A percentile compares a stretch with the other conserved stretches of the same genome.
Conservation (phyloP, 148 eudicot species). For the Dianthus caryophyllus region DNA sequence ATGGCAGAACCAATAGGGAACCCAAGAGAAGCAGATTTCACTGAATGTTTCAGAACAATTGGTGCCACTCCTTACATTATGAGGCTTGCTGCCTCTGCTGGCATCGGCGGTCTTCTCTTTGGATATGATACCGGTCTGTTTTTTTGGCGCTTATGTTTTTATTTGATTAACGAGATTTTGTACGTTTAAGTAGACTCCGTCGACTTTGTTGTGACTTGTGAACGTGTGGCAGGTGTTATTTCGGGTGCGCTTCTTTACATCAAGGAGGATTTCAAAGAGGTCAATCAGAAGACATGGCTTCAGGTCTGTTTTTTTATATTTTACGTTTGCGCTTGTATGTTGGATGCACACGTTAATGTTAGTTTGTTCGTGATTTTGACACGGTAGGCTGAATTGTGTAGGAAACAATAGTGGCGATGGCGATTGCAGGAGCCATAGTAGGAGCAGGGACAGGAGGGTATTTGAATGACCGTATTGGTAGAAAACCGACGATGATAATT, state of each 20-base stretch:
- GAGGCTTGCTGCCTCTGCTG: constrained; percentile 22
- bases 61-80: constrained; percentile 18
- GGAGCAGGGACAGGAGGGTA: constrained; percentile 21
- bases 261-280: constrained; percentile 20
- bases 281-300: constrained; percentile 22
- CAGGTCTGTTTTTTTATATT: constrained; percentile 8
- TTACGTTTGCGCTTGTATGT: no score
- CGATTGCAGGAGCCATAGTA: constrained; percentile 21
- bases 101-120: constrained; percentile 19
- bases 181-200: no score
- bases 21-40: constrained; percentile 3
- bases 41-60: constrained; percentile 20
- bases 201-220: no score
- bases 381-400: neutral
- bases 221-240: constrained; percentile 15
- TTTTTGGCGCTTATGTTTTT: no score
- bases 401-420: constrained; percentile 26
- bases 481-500: constrained; percentile 18
- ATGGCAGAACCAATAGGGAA: constrained; percentile 10
- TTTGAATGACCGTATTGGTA: constrained; percentile 16
- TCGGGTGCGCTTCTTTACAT: constrained; percentile 24
- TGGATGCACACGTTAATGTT: no score
- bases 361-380: neutral
- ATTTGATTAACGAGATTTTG: no score
- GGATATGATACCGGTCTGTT: constrained; percentile 17